Conservation (phyloP, 192 early-diverging fungal species). For the Coemansia sp. region DNA sequence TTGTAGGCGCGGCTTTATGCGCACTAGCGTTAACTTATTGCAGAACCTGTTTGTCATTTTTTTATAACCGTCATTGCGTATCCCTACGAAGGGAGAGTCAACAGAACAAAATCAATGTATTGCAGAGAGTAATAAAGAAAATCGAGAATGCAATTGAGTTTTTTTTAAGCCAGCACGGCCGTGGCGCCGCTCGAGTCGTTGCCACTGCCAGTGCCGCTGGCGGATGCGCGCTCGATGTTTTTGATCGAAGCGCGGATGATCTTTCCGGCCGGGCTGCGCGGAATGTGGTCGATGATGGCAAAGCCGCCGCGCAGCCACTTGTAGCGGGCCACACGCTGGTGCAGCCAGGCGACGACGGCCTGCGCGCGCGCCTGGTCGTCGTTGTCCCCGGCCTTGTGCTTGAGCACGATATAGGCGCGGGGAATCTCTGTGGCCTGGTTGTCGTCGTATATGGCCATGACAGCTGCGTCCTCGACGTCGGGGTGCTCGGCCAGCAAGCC, state of each 20-base stretch:
- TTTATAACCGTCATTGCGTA: too few relatives aligned
- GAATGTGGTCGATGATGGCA: conserved; percentile 67
- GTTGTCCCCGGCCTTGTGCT: conserved; percentile 25
- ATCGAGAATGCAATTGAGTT: neutral
- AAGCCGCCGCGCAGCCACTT: conserved; percentile 82
- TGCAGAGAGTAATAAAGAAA: too few relatives aligned
- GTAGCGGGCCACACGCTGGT: conserved; percentile 65
- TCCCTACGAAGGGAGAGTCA: too few relatives aligned
- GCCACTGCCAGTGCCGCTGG: neutral
- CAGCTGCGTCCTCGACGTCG: conserved; percentile 65
- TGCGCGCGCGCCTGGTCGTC: conserved; percentile 48
- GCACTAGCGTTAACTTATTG: too few relatives aligned
- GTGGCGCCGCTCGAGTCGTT: neutral
- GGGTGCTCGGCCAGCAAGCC: conserved; percentile 70
- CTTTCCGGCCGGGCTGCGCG: conserved; percentile 80
- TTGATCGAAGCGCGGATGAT: conserved; percentile 77
- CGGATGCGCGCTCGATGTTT: conserved; percentile 24
- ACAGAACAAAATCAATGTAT: too few relatives aligned
- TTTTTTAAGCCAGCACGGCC: neutral
- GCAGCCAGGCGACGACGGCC: conserved; percentile 59
- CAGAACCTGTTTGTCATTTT: too few relatives aligned
- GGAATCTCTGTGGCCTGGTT: conserved; percentile 75
- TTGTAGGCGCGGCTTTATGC: too few relatives aligned
- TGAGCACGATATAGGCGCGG: conserved; percentile 70
- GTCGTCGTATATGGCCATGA: conserved; percentile 66